Evolutionary conservation across 371 early-diverging fungal genomes (phyloP).

Genomic region (Mortierella sp.): DNA sequence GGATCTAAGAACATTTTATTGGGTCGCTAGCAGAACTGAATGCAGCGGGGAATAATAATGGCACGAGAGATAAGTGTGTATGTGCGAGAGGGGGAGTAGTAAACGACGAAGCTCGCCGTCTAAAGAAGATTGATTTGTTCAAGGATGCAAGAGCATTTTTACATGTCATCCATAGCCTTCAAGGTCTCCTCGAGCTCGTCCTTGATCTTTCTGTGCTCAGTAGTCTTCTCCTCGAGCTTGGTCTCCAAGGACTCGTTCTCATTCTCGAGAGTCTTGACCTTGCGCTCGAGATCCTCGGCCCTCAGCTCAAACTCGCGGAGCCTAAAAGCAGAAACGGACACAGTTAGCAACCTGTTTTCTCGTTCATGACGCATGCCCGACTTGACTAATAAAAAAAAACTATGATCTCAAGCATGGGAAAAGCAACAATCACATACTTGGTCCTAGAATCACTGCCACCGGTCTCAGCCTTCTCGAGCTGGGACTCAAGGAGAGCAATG

Average conservation of each 20-base stretch:
- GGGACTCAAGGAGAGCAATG: constrained; percentile 74
- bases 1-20: no score
- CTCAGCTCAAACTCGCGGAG: constrained; percentile 41
- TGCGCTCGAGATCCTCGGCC: constrained; percentile 39
- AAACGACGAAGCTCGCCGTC: no score
- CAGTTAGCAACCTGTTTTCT: no score
- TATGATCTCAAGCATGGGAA: no score
- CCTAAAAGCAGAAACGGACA: constrained; percentile 8
- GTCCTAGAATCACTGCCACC: constrained; percentile 28
- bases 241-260: constrained; percentile 31
- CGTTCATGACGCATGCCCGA: no score
- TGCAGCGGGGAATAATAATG: no score
- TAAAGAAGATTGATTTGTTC: no score
- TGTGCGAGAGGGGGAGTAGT: neutral
- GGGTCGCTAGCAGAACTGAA: no score
- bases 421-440: constrained; percentile 31
- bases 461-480: constrained; percentile 73
- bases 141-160: constrained; percentile 5
- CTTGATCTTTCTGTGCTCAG: constrained; percentile 18
- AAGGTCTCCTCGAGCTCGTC: constrained; percentile 32
- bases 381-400: no score
- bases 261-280: constrained; percentile 19
- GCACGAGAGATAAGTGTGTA: neutral
- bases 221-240: constrained; percentile 17
- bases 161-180: constrained; percentile 37